A percentile compares a stretch with the other conserved stretches of the same genome.
phyloP scores from a whole-genome alignment of 108 stramenopile species.

The Cyclotella choctawhatcheeana region DNA sequence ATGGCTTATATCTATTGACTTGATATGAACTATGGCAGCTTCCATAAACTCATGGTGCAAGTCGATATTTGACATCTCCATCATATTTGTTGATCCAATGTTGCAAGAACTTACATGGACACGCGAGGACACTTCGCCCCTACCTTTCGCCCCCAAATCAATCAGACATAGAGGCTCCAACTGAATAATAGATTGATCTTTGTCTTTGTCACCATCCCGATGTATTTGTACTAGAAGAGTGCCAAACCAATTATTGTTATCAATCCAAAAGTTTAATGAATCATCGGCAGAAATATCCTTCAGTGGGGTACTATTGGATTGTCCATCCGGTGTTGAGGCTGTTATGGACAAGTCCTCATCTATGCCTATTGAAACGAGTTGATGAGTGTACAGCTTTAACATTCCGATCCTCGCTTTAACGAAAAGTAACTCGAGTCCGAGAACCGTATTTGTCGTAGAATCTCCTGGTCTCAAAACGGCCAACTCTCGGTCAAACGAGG shows the following conservation, averaged over 20 bases:
- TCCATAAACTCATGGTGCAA: conserved; percentile 58
- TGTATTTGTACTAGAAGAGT: conserved; percentile 19
- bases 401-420: conserved; percentile 65
- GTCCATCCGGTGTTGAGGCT: conserved; percentile 34
- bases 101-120: conserved; percentile 15
- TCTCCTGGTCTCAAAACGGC: conserved; percentile 32
- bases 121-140: neutral
- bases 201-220: neutral
- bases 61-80: conserved; percentile 14
- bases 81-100: neutral
- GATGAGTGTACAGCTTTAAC: conserved; percentile 27
- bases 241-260: conserved; percentile 34
- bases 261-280: conserved; percentile 28
- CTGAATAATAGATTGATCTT: neutral
- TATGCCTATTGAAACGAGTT: neutral
- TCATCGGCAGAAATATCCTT: conserved; percentile 3
- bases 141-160: conserved; percentile 13
- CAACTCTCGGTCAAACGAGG: conserved; percentile 8
- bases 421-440: conserved; percentile 58
- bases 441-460: conserved; percentile 22
- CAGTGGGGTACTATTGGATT: conserved; percentile 5
- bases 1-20: conserved; percentile 41
- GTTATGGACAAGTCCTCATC: neutral
- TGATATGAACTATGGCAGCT: conserved; percentile 57
- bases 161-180: conserved; percentile 11